Conservation (phyloP, 345 rosid genomes). For the Stellera chamaejasme region DNA sequence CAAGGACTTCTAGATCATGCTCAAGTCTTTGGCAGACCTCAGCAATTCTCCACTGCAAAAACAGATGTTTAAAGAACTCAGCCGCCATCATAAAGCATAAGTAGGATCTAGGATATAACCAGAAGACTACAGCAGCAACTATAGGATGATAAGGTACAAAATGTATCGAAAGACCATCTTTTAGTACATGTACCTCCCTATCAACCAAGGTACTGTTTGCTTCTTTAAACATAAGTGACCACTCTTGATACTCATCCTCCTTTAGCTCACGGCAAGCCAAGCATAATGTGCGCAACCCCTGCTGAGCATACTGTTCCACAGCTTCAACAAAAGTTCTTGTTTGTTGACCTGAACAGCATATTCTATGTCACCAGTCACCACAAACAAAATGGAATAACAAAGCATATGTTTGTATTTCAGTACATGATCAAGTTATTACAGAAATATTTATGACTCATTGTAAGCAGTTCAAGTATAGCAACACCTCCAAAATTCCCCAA, state of each 20-base stretch:
- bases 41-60: conserved; percentile 90
- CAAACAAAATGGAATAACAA: conserved; percentile 1
- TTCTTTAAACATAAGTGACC: conserved; percentile 86
- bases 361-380: conserved; percentile 11
- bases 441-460: no score
- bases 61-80: conserved; percentile 20
- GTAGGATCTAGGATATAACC: neutral
- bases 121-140: neutral
- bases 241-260: conserved; percentile 76
- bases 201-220: conserved; percentile 90
- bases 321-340: conserved; percentile 75
- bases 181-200: conserved; percentile 72
- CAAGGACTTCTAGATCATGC: conserved; percentile 79
- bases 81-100: conserved; percentile 9
- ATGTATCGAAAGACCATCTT: conserved; percentile 1
- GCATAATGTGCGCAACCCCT: conserved; percentile 92
- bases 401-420: neutral
- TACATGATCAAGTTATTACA: no score
- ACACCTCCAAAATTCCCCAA: no score
- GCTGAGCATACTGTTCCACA: conserved; percentile 83
- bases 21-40: conserved; percentile 91
- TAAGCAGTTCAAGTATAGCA: no score
- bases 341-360: conserved; percentile 66
- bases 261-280: conserved; percentile 90
- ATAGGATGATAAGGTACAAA: conserved; percentile 1